Conservation (phyloP, 1,284 basidiomycete species). For the Tylopilus sp. region DNA sequence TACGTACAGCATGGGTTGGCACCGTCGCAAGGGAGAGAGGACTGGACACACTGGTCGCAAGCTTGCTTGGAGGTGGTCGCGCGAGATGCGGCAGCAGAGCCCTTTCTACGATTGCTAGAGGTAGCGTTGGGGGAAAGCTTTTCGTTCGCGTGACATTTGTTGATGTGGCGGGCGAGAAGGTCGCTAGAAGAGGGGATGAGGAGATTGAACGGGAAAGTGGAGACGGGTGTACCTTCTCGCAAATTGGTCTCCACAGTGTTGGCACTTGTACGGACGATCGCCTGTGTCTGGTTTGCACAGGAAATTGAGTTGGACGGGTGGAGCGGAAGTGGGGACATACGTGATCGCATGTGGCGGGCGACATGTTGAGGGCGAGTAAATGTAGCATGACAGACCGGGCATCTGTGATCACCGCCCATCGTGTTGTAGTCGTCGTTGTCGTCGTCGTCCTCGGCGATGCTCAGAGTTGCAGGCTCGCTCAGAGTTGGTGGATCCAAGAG, state of each 20-base stretch:
- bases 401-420: slow-evolving; percentile 70
- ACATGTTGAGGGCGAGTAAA: slow-evolving; percentile 90
- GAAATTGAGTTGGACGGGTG: slow-evolving; percentile 9
- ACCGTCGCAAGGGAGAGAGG: slow-evolving; percentile 77
- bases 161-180: slow-evolving; percentile 82
- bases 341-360: slow-evolving; percentile 84
- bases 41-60: slow-evolving; percentile 84
- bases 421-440: slow-evolving; percentile 16
- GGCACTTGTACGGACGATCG: slow-evolving; percentile 87
- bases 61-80: slow-evolving; percentile 77
- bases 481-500: slow-evolving; percentile 26
- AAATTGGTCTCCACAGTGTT: slow-evolving; percentile 85
- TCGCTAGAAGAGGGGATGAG: slow-evolving; percentile 47
- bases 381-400: slow-evolving; percentile 80
- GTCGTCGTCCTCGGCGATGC: slow-evolving; percentile 14
- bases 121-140: slow-evolving; percentile 48
- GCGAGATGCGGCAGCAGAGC: slow-evolving; percentile 56
- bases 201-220: not conserved
- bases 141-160: slow-evolving; percentile 83
- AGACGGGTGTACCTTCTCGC: slow-evolving; percentile 65
- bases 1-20: slow-evolving; percentile 72
- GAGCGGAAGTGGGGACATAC: slow-evolving; percentile 45
- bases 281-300: slow-evolving; percentile 66
- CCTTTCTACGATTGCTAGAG: slow-evolving; percentile 45
- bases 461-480: slow-evolving; percentile 14